phyloP scores from a whole-genome alignment of 345 rosid genomes.

The Trapa incisa region DNA sequence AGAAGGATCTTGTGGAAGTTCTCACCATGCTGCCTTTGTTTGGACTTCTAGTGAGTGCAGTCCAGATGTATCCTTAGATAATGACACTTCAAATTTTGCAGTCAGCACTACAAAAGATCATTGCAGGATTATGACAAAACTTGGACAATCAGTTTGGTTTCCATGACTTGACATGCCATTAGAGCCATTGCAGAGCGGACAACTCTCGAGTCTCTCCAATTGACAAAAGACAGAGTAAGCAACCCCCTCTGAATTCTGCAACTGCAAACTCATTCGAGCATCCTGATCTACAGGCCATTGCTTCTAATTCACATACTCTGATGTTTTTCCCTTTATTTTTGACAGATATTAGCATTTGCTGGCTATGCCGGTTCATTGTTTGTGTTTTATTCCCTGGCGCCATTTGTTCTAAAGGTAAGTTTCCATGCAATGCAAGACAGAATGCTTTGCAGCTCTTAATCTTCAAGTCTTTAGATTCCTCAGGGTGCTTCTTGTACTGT shows the following conservation, averaged over 20 bases:
- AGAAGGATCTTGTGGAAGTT: conserved; percentile 38
- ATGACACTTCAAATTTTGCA: too few relatives aligned
- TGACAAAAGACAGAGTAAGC: conserved; percentile 40
- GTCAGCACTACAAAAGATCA: neutral
- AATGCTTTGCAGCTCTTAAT: neutral
- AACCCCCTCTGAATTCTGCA: neutral
- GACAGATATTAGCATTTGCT: conserved; percentile 28
- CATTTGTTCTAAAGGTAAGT: conserved; percentile 40
- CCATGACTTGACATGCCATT: neutral
- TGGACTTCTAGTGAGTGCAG: conserved; percentile 31
- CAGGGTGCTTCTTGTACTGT: neutral
- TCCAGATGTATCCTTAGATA: conserved; percentile 26
- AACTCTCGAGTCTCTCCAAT: conserved; percentile 30
- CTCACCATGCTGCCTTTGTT: conserved; percentile 37
- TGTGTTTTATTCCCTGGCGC: conserved; percentile 27
- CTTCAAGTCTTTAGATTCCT: neutral
- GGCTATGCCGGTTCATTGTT: conserved; percentile 28
- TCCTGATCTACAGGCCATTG: too few relatives aligned
- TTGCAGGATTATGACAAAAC: neutral
- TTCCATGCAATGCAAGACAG: neutral
- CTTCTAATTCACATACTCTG: too few relatives aligned
- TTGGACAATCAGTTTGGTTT: neutral
- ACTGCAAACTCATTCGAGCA: too few relatives aligned
- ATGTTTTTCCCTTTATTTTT: neutral
- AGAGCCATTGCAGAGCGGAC: conserved; percentile 39